Evolutionary conservation across 2,329 filamentous ascomycete species (phyloP), one percentile per base, ranked within the genome.

Genomic region (Penicillium expansum): DNA sequence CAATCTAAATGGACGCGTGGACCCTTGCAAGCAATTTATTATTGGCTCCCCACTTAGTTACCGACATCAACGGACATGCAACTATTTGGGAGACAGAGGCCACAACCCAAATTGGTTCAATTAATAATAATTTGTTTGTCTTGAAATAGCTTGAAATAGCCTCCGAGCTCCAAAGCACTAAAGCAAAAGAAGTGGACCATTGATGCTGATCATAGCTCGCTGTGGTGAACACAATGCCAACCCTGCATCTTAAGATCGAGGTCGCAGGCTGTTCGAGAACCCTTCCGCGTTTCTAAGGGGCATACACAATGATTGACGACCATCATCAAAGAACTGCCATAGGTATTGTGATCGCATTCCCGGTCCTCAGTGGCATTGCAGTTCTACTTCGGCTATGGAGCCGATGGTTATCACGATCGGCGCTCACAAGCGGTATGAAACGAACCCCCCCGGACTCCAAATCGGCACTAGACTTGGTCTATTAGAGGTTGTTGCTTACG

Each of bases 331-430:
- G 60, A 18, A 44, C 38, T 3, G 68, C 65, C 11, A 56, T 71
- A 32, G 68, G 61, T 5, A 42, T 71, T 14, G 54, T 67, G 9
- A 56, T 67, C 33, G 62, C 63, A 5, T 70, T 69, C 41, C 58
- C 67, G 2, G 52, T 64, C 35, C 32, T 70, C 0, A 62, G 64
- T 13, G 65, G 62, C 0, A 58, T 71, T 53, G 55, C 65, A 14
- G 57, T 70, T 29, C 10, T 67, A 11, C 47, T 71, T 35, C 59
- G 68, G 24, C 29, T 66, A 29, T 70, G 67, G 68, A 63, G 68
- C 59, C 62, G 68, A 22, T 51, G 49, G 20, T 41, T 71, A 39
- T 66, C 63, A 30, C 47, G 62, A 54, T 61, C 60, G 47, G 38
- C 59, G 7, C 39, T 66, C n/a, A 60, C 61, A 6, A 56, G 52